Percentiles rank a stretch among this genome's conserved stretches.
phyloP scores from a whole-genome alignment of 495 filamentous ascomycete genomes.

The Echria macrotheca region DNA sequence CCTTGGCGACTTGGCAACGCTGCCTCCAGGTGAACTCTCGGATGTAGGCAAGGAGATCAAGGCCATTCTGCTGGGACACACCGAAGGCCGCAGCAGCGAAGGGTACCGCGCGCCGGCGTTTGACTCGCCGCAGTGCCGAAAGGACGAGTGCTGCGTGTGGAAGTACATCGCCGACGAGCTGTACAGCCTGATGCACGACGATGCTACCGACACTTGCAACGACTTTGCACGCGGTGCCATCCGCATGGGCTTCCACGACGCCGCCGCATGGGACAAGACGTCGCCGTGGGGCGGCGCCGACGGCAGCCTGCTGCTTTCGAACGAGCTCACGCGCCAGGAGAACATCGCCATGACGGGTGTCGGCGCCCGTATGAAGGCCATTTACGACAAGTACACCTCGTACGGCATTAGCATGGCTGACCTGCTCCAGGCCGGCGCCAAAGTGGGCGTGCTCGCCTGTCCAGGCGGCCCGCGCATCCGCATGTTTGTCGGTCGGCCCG shows the following conservation, averaged over 20 bases:
- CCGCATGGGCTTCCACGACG: slow-evolving; percentile 34
- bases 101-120: neutral
- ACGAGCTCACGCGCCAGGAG: slow-evolving; percentile 20
- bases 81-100: neutral
- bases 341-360: slow-evolving; percentile 26
- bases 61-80: neutral
- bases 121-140: too few relatives aligned
- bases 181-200: too few relatives aligned
- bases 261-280: slow-evolving; percentile 25
- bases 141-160: too few relatives aligned
- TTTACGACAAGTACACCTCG: slow-evolving; percentile 19
- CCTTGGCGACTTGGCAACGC: neutral
- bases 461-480: slow-evolving; percentile 32
- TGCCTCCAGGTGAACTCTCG: neutral
- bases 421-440: slow-evolving; percentile 29
- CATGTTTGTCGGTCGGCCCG: slow-evolving; percentile 35
- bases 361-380: slow-evolving; percentile 12
- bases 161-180: too few relatives aligned
- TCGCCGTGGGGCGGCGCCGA: slow-evolving; percentile 26
- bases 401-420: slow-evolving; percentile 28
- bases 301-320: slow-evolving; percentile 25
- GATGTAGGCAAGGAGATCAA: neutral
- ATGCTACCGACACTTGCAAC: too few relatives aligned
- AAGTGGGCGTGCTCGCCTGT: slow-evolving; percentile 25
- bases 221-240: slow-evolving; percentile 25